Conservation (phyloP, 495 filamentous ascomycete species). For the Lindgomyces ingoldianus region DNA sequence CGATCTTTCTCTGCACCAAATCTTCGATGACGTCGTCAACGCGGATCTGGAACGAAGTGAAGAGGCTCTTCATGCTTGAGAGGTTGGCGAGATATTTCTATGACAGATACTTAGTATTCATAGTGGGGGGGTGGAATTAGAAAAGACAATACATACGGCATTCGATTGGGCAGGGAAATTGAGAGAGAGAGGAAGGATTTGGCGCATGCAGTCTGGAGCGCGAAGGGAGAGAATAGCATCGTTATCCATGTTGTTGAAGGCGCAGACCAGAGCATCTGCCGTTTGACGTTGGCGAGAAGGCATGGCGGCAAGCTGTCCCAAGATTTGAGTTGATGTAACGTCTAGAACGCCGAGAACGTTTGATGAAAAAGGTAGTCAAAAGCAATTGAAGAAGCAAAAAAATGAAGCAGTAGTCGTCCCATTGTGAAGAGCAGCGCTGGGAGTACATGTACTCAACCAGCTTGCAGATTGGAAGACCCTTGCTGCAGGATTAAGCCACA, state of each 20-base stretch:
- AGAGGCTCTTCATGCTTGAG: constrained; percentile 22
- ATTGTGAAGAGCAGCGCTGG: too few relatives aligned
- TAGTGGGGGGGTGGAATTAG: not conserved
- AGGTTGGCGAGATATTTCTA: constrained; percentile 30
- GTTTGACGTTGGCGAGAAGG: constrained; percentile 20
- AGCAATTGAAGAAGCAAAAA: not conserved
- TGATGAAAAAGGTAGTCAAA: not conserved
- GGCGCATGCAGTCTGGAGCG: constrained; percentile 30
- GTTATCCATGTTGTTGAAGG: constrained; percentile 29
- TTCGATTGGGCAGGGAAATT: constrained; percentile 28
- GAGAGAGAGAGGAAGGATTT: constrained; percentile 39
- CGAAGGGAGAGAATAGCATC: constrained; percentile 26
- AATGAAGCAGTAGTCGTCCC: not conserved
- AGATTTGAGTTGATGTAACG: not conserved
- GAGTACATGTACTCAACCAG: not conserved
- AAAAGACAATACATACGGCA: not conserved
- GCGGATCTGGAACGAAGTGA: constrained; percentile 35
- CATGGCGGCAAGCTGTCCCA: constrained; percentile 5
- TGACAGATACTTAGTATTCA: not conserved
- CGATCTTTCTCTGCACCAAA: constrained; percentile 32
- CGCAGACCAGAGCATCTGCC: constrained; percentile 14
- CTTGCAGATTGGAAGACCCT: not conserved
- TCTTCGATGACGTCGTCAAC: constrained; percentile 41
- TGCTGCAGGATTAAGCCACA: not conserved
- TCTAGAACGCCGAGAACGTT: not conserved